Conservation (phyloP, 202 grass and related monocot genomes). For the Saccharum hybrid region DNA sequence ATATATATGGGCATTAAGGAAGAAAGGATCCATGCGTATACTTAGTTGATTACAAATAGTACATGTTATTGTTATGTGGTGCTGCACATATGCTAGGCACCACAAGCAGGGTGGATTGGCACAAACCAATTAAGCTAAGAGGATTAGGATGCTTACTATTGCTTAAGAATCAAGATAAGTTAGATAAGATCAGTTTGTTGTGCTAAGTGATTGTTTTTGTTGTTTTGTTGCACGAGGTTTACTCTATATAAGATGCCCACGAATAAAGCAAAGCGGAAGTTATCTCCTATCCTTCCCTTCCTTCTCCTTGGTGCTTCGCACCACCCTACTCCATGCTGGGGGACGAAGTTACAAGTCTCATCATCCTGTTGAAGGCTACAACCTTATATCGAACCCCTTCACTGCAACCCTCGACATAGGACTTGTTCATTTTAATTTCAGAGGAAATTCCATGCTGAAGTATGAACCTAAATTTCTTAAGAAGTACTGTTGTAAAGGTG, state of each 20-base stretch:
- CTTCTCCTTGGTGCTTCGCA: not conserved
- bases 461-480: not conserved
- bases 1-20: not conserved
- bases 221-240: not conserved
- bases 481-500: not conserved
- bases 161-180: not conserved
- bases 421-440: conserved; percentile 4
- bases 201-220: not conserved
- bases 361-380: not conserved
- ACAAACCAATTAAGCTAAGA: not conserved
- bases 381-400: not conserved
- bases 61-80: not conserved
- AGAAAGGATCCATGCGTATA: not conserved
- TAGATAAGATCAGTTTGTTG: not conserved
- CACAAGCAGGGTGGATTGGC: not conserved
- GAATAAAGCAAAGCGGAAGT: not conserved
- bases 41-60: conserved; percentile 9
- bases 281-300: not conserved
- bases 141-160: not conserved
- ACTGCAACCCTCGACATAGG: not conserved
- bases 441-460: not conserved
- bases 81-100: not conserved
- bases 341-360: not conserved
- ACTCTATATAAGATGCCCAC: not conserved
- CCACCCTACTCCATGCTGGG: not conserved